Base-by-base conservation (phyloP, 352 stramenopile species). In the Phytopythium delawarense region DNA sequence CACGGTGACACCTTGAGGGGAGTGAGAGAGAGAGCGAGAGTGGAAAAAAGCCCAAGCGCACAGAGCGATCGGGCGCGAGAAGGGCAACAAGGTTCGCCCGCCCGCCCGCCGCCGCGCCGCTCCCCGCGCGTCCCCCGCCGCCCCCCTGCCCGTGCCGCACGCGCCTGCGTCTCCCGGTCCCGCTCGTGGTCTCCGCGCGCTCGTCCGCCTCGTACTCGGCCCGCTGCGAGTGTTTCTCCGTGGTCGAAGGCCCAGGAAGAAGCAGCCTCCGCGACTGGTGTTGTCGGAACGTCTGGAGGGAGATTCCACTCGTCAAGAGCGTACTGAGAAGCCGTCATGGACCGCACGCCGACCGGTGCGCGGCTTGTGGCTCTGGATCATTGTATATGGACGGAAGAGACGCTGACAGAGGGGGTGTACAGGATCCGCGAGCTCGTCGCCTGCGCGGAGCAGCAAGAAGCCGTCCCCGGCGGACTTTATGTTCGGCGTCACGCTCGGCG, bases 401-500 rank as follows among this genome's bases (percentile, higher is more conserved):
- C 13, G 9, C n/a, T 32, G 45, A 51, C 45, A 11, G 21, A 32
- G 42, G 6, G 5, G 16, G 25, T 25, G 15, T 23, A 21, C 53
- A 59, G 53, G 53, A 18, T 59, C 53, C n/a, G 32, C 60, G 18
- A 55, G 49, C 40, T 59, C 56, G 34, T 78, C 72, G 61, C 73
- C 72, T 18, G 70, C 71, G 39, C 70, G 76, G 49, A 69, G 64
- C 52, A 86, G 74, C 71, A 83, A 84, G 69, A 91, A 91, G 72
- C 82, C 84, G 54, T 91, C 84, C 35, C 84, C 88, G 0, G 77
- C 84, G 8, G 89, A 96, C 71, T 96, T 96, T 62, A 92, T 94
- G 82, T 96, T 96, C 66, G 89, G 89, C 30, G 76, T 71, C 23
- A 96, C 87, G 58, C 75, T 97, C 28, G 89, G 89, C 23, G 86